Percentiles rank a stretch among this genome's conserved stretches.
Conservation (phyloP, 176 grass and related monocot genomes). For the Carex littledalei region DNA sequence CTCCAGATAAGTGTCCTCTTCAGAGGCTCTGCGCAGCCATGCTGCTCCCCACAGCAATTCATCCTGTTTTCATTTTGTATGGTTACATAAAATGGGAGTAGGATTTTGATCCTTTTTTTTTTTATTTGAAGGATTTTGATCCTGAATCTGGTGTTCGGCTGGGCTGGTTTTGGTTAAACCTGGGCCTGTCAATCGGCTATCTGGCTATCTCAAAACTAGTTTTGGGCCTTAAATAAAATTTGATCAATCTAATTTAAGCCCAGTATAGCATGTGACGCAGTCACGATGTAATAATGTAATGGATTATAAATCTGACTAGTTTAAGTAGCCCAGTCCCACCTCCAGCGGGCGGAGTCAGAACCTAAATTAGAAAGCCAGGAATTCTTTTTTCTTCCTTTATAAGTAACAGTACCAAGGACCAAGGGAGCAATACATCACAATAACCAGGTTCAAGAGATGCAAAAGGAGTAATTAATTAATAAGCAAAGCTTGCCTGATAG, state of each 20-base stretch:
- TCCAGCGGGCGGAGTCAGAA: neutral
- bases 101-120: neutral
- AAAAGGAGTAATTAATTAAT: conserved; percentile 8
- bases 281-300: neutral
- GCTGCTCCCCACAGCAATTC: conserved; percentile 96
- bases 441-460: neutral
- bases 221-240: neutral
- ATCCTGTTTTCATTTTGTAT: conserved; percentile 36
- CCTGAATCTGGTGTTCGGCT: neutral
- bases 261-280: neutral
- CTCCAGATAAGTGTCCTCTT: conserved; percentile 55
- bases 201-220: neutral
- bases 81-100: neutral
- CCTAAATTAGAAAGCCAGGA: neutral
- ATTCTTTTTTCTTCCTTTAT: neutral
- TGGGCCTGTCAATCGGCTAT: neutral
- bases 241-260: neutral
- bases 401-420: neutral
- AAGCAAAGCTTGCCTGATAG: conserved; percentile 58
- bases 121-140: neutral
- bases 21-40: conserved; percentile 70
- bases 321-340: neutral
- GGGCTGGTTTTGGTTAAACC: neutral
- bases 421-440: neutral
- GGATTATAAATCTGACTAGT: neutral